phyloP scores from a whole-genome alignment of 768 basidiomycete species.

The Sporobolomyces pararoseus region DNA sequence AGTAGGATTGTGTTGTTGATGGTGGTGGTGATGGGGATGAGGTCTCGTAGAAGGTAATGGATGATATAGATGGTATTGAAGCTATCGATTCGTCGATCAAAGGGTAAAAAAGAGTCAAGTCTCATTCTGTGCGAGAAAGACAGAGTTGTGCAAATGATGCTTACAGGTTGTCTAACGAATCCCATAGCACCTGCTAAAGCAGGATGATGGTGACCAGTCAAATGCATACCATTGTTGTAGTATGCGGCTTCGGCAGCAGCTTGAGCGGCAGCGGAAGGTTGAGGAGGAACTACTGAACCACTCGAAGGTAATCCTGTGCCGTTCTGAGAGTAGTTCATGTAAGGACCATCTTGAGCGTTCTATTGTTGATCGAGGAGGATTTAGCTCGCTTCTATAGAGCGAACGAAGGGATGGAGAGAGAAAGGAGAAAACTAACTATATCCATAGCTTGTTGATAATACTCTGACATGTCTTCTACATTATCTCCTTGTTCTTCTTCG shows the following conservation, averaged over 20 bases:
- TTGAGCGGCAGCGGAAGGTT: constrained; percentile 1
- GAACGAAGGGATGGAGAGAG: not conserved
- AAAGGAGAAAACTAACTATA: constrained; percentile 12
- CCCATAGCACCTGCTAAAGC: too few relatives aligned
- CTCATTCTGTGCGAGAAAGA: too few relatives aligned
- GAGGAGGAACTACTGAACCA: too few relatives aligned
- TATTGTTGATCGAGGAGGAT: not conserved
- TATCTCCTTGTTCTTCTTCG: not conserved
- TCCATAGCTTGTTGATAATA: constrained; percentile 39
- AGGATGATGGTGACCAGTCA: not conserved
- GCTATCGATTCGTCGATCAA: constrained; percentile 59
- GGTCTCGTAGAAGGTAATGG: constrained; percentile 60
- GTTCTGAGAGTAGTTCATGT: constrained; percentile 17
- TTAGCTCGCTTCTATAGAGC: too few relatives aligned
- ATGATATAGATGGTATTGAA: constrained; percentile 91
- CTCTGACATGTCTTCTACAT: constrained; percentile 25
- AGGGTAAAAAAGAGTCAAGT: constrained; percentile 3
- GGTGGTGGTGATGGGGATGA: constrained; percentile 51
- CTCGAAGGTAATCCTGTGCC: constrained; percentile 17
- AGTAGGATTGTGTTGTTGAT: constrained; percentile 41
- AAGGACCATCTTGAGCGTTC: constrained; percentile 24
- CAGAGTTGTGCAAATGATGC: constrained; percentile 35
- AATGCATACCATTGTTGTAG: constrained; percentile 44
- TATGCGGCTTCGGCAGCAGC: constrained; percentile 34
- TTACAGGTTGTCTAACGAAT: constrained; percentile 62